phyloP scores from a whole-genome alignment of 345 rosid genomes.

The Passiflora organensis region DNA sequence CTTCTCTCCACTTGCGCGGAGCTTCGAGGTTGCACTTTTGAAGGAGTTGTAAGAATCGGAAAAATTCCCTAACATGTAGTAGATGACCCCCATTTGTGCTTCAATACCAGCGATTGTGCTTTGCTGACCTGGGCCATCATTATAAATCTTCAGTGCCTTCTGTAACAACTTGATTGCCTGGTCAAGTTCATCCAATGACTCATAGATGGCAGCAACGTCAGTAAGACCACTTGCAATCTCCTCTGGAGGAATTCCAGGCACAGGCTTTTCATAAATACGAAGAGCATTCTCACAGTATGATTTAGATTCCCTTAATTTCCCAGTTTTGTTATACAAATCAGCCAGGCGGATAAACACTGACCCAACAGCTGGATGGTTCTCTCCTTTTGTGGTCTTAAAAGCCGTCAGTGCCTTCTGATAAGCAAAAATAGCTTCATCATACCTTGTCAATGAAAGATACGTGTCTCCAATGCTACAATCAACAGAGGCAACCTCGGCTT shows the following conservation, averaged over 20 bases:
- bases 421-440: constrained; percentile 79
- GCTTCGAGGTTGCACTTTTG: constrained; percentile 59
- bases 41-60: constrained; percentile 62
- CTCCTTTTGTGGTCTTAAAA: constrained; percentile 72
- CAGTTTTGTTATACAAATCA: constrained; percentile 73
- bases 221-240: constrained; percentile 82
- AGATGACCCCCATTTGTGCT: constrained; percentile 88
- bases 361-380: constrained; percentile 72
- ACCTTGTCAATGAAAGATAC: constrained; percentile 72
- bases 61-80: constrained; percentile 75
- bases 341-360: constrained; percentile 79
- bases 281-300: constrained; percentile 83
- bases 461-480: constrained; percentile 94
- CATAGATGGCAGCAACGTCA: constrained; percentile 78
- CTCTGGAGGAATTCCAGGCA: constrained; percentile 55
- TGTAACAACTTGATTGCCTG: constrained; percentile 58
- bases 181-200: constrained; percentile 75
- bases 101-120: constrained; percentile 82
- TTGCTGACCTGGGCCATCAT: constrained; percentile 65
- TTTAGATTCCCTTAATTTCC: constrained; percentile 72
- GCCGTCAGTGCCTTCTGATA: constrained; percentile 83
- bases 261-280: constrained; percentile 52
- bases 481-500: constrained; percentile 71
- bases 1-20: constrained; percentile 75
- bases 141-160: constrained; percentile 56